Conservation (phyloP, 106 monocot species). For the Hemerocallis citrina region DNA sequence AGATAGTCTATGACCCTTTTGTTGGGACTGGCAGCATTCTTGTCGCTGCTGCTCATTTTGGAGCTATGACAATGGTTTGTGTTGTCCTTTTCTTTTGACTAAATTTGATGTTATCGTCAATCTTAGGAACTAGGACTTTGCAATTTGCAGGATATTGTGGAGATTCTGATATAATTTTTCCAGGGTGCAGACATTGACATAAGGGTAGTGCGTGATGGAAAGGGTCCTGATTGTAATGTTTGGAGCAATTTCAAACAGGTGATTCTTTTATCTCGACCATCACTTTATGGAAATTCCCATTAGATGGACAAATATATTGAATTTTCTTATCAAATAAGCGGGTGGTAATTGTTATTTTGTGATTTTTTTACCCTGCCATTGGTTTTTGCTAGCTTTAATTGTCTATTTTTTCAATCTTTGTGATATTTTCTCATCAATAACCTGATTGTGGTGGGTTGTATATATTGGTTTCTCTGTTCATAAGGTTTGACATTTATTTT, state of each 20-base stretch:
- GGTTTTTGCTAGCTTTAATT: too few relatives aligned
- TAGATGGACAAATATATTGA: neutral
- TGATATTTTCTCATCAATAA: too few relatives aligned
- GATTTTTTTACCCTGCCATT: too few relatives aligned
- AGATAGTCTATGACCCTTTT: slow-evolving; percentile 94
- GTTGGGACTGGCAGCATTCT: slow-evolving; percentile 97
- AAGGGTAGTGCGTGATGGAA: slow-evolving; percentile 92
- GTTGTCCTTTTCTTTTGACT: slow-evolving; percentile 10
- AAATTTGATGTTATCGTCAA: neutral
- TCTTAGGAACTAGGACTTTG: neutral
- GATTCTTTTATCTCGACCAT: neutral
- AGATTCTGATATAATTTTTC: slow-evolving; percentile 31
- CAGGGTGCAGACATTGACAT: slow-evolving; percentile 99
- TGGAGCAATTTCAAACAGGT: slow-evolving; percentile 99
- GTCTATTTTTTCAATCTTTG: too few relatives aligned
- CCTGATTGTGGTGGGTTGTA: too few relatives aligned
- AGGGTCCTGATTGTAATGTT: slow-evolving; percentile 93
- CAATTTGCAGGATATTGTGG: neutral
- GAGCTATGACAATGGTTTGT: slow-evolving; percentile 99
- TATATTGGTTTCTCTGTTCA: neutral
- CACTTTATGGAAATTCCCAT: neutral
- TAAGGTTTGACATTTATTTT: slow-evolving; percentile 3
- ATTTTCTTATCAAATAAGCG: neutral
- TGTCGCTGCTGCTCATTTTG: slow-evolving; percentile 98
- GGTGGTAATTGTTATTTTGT: too few relatives aligned